Evolutionary conservation across 768 basidiomycete genomes (phyloP).

Genomic region (Dioszegia aurantiaca): DNA sequence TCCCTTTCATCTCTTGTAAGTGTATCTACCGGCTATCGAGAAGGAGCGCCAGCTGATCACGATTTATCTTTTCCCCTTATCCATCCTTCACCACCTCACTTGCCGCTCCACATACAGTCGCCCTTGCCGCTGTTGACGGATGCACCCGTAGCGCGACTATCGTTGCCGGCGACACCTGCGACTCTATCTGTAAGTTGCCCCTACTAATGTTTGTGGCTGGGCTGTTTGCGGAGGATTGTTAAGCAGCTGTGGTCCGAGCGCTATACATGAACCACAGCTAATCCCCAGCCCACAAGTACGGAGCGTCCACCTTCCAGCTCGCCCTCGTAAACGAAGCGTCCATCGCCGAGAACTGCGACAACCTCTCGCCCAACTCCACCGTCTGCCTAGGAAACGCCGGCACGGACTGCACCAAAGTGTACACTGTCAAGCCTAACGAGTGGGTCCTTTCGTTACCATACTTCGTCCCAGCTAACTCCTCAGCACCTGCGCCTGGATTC

Average conservation of each 20-base stretch:
- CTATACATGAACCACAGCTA: neutral
- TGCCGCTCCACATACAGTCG: constrained; percentile 20
- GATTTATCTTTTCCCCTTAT: constrained; percentile 12
- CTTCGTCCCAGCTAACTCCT: constrained; percentile 16
- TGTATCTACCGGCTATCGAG: constrained; percentile 22
- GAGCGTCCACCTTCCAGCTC: constrained; percentile 66
- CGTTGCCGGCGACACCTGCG: constrained; percentile 63
- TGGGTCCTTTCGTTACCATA: neutral
- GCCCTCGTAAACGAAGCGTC: constrained; percentile 60
- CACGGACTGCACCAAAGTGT: constrained; percentile 64
- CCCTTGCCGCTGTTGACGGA: constrained; percentile 41
- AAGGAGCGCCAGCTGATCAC: neutral
- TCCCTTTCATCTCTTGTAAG: constrained; percentile 58
- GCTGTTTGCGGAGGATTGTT: too few relatives aligned
- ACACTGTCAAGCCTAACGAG: constrained; percentile 62
- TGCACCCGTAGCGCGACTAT: constrained; percentile 68
- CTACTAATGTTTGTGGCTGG: too few relatives aligned
- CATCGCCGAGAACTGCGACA: constrained; percentile 61
- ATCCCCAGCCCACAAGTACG: constrained; percentile 38
- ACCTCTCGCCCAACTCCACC: constrained; percentile 60
- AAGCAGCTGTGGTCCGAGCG: constrained; percentile 7
- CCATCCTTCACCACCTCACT: neutral
- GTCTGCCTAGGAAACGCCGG: constrained; percentile 65
- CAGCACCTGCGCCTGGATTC: constrained; percentile 60
- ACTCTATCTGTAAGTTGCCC: constrained; percentile 59